Percentiles rank a stretch among this genome's conserved stretches.
Evolutionary conservation across 371 early-diverging fungal genomes (phyloP).

Genomic region (Rhizopus stolonifer): DNA sequence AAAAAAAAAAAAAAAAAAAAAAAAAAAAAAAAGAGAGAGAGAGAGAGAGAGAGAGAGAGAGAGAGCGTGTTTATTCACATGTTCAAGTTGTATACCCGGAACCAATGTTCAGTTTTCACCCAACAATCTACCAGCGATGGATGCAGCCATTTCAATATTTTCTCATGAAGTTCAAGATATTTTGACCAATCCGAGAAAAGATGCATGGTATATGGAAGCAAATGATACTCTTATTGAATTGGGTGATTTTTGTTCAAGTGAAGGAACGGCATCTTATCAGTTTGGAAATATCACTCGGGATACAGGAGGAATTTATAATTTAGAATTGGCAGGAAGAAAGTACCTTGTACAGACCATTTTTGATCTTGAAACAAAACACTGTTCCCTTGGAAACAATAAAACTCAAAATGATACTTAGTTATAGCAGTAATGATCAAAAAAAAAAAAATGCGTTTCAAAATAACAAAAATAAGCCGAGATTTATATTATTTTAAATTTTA

Average conservation of each 20-base stretch:
- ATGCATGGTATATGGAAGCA: constrained; percentile 44
- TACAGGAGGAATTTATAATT: constrained; percentile 37
- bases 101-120: constrained; percentile 35
- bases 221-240: constrained; percentile 29
- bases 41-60: no score
- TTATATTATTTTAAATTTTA: no score
- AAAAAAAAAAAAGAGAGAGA: no score
- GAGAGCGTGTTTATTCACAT: no score
- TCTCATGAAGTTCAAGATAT: constrained; percentile 58
- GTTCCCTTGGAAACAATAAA: constrained; percentile 34
- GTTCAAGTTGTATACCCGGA: constrained; percentile 32
- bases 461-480: no score
- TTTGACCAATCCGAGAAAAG: constrained; percentile 45
- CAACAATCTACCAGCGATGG: constrained; percentile 46
- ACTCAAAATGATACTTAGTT: no score
- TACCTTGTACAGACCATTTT: constrained; percentile 53
- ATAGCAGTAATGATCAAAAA: no score
- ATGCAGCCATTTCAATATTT: constrained; percentile 51
- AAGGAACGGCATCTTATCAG: constrained; percentile 29
- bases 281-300: constrained; percentile 33
- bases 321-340: constrained; percentile 33
- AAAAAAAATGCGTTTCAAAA: no score
- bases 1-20: neutral
- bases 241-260: constrained; percentile 50
- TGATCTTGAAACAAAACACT: constrained; percentile 36